phyloP scores from a whole-genome alignment of 225 moss, liverwort and hornwort species.

The Pseudoscleropodium purum region DNA sequence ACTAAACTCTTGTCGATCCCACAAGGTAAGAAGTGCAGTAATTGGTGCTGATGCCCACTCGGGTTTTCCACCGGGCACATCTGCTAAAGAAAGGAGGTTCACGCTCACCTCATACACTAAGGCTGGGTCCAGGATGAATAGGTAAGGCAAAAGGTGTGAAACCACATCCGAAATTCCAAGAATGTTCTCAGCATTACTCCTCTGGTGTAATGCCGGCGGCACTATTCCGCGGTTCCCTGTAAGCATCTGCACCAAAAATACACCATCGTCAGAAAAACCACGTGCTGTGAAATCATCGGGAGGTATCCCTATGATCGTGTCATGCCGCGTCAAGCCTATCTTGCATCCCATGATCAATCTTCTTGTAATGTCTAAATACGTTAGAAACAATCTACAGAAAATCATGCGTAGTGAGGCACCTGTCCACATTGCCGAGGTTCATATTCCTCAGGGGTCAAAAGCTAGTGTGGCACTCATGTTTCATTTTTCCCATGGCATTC shows the following conservation, averaged over 20 bases:
- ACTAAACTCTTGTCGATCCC: slow-evolving; percentile 96
- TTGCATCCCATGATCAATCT: neutral
- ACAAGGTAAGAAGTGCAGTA: slow-evolving; percentile 78
- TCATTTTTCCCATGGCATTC: neutral
- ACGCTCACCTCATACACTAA: slow-evolving; percentile 90
- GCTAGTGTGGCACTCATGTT: neutral
- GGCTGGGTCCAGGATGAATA: slow-evolving; percentile 88
- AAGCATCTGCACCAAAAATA: slow-evolving; percentile 43
- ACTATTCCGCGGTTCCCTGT: slow-evolving; percentile 54
- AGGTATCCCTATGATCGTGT: neutral
- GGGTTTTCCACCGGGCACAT: slow-evolving; percentile 94
- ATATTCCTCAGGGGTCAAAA: neutral
- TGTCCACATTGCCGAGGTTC: neutral
- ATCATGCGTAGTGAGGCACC: neutral
- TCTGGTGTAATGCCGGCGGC: slow-evolving; percentile 33
- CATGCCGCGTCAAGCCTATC: neutral
- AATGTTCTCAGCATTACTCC: slow-evolving; percentile 77
- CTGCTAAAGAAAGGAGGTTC: slow-evolving; percentile 86
- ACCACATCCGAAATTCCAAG: slow-evolving; percentile 92
- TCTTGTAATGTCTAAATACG: neutral
- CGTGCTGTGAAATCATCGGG: neutral
- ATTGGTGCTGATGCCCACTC: slow-evolving; percentile 97
- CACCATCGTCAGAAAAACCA: neutral
- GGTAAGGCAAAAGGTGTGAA: slow-evolving; percentile 84
- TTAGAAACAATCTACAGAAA: neutral